Percentiles rank a stretch among this genome's conserved stretches.
Conservation (phyloP, 2,329 filamentous ascomycete genomes). For the Aspergillus fumigatus region DNA sequence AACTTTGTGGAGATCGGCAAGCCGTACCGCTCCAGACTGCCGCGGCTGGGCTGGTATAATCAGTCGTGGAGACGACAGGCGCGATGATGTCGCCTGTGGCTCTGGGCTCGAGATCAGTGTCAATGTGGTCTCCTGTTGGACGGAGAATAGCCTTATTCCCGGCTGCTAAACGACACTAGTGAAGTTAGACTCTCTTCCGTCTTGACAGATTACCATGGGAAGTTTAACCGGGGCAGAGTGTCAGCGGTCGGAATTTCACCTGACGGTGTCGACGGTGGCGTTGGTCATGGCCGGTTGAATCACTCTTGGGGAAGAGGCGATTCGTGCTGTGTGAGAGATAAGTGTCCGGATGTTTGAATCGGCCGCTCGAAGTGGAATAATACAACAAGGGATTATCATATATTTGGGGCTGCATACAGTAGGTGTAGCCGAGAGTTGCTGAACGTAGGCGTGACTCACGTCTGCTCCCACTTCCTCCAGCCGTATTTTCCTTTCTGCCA, state of each 20-base stretch:
- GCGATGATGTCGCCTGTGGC: conserved; percentile 39
- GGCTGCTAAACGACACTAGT: too few species aligned
- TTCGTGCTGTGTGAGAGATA: conserved; percentile 36
- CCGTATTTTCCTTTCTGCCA: too few species aligned
- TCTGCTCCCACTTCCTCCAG: too few species aligned
- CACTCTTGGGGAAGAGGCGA: conserved; percentile 40
- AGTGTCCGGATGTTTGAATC: conserved; percentile 31
- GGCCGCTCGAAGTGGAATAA: too few species aligned
- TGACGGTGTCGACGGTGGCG: conserved; percentile 47
- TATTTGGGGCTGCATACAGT: too few species aligned
- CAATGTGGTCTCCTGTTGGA: conserved; percentile 48
- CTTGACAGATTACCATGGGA: too few species aligned
- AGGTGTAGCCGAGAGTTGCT: too few species aligned
- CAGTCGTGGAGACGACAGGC: conserved; percentile 69
- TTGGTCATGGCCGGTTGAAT: conserved; percentile 48
- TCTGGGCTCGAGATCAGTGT: conserved; percentile 45
- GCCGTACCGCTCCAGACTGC: conserved; percentile 36
- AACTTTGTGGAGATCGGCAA: conserved; percentile 43
- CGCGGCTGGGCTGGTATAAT: conserved; percentile 70
- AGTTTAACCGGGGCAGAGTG: conserved; percentile 34
- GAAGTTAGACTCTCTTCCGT: too few species aligned
- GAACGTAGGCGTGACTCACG: too few species aligned
- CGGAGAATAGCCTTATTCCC: conserved; percentile 3
- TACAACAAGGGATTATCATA: too few species aligned
- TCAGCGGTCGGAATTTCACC: conserved; percentile 48